Evolutionary conservation across 495 filamentous ascomycete species (phyloP), one percentile per base, ranked within the genome.

Genomic region (Aspergillus nidulans): DNA sequence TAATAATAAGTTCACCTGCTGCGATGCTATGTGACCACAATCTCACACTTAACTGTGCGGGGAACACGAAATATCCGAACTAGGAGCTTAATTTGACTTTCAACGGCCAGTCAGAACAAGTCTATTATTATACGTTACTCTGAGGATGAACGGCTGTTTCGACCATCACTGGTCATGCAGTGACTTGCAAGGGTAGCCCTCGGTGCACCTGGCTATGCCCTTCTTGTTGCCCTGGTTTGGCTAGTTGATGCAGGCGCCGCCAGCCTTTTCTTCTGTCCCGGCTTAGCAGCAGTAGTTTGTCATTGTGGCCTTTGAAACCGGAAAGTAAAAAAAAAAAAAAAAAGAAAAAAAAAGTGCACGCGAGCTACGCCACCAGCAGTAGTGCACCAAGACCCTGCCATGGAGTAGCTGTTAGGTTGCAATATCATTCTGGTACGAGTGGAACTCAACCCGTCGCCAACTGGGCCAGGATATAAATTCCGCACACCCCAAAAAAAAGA

Each of bases 11-110:
- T 15, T 32, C 44, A 7, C 44, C 24, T 53, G 15, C 51, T 47
- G 30, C 48, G 30, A 13, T 53, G 15, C 51, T 47, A 40, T 54
- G 30, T 48, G 52, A 54, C 26, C 52, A 47, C 50, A 53, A 8
- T 34, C 45, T 13, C 28, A 34, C 9, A 32, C 32, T 21, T 32
- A 48, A 43, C 10, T 56, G 53, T 56, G 53, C 53, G 53, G 53
- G 53, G 53, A 49, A 56, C 32, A 21, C 44, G 44, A 24, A 23
- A 55, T 48, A 55, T 23, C 44, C 53, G 45, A 49, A 23, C 49
- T 42, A 55, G n/a, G n/a, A n/a, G 53, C 39, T 13, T 34, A 25
- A 20, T 48, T 34, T 12, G 15, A 34, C n/a, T 34, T 34, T 24
- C 45, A 25, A 41, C 18, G 26, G 15, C 36, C 53, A 40, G 13